A percentile compares a stretch with the other conserved stretches of the same genome.
These are phyloP conservation scores for Bruguiera hainesii DNA, from an alignment of 441 rosid species.

Conservation along the genomic window DNA sequence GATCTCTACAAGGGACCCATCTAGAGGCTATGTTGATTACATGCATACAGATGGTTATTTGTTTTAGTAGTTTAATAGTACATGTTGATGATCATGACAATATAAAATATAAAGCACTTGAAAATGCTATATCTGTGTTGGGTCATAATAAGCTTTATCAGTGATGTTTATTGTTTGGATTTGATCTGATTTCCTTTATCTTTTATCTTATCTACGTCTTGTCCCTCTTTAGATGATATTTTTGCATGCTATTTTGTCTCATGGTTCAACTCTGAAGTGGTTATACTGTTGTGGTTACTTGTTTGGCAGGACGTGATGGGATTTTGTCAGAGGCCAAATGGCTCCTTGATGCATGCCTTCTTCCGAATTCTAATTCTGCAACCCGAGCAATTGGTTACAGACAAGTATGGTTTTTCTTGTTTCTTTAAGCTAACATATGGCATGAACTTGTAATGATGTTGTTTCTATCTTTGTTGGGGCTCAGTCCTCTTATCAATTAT, in stretches of 20 bases:
- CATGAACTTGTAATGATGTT: neutral
- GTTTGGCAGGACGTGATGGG: slow-evolving; percentile 47
- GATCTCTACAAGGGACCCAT: slow-evolving; percentile 1
- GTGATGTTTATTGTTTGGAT: neutral
- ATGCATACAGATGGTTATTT: too few species aligned
- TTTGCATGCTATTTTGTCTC: neutral
- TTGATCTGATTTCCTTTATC: neutral
- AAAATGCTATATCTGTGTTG: too few species aligned
- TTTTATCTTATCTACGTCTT: neutral
- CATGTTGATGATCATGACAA: too few species aligned
- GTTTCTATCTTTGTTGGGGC: neutral
- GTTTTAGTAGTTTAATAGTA: too few species aligned
- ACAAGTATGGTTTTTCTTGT: slow-evolving; percentile 48
- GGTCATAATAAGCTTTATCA: too few species aligned
- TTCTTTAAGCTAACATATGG: neutral
- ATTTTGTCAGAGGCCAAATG: slow-evolving; percentile 76
- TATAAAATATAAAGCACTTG: too few species aligned
- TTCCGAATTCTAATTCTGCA: slow-evolving; percentile 77
- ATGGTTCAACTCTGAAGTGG: neutral
- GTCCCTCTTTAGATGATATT: neutral
- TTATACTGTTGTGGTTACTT: slow-evolving; percentile 5
- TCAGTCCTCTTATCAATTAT: too few species aligned
- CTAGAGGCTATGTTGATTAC: neutral
- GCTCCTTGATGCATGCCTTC: slow-evolving; percentile 79
- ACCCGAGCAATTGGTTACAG: slow-evolving; percentile 93